Evolutionary conservation across 179 eudicot genomes (phyloP).

Genomic region (Monotropa hypopitys): DNA sequence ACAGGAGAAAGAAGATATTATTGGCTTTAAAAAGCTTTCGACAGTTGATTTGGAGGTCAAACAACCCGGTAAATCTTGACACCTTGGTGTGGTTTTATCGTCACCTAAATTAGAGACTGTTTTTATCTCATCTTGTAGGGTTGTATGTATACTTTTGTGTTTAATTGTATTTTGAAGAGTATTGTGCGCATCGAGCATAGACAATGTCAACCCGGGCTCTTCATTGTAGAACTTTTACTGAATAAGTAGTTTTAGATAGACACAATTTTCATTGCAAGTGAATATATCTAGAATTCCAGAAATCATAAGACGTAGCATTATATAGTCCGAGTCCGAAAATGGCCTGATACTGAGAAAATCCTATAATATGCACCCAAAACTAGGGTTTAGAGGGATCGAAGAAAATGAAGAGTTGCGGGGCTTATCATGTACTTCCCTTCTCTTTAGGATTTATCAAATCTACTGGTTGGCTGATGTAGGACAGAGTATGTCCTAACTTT

Average conservation of each 20-base stretch:
- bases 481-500: too few species aligned
- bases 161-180: neutral
- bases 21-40: slow-evolving; percentile 9
- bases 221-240: too few species aligned
- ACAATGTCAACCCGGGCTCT: too few species aligned
- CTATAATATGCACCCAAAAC: neutral
- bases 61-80: slow-evolving; percentile 20
- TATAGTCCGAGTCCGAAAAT: neutral
- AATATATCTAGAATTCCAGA: neutral
- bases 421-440: too few species aligned
- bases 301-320: neutral
- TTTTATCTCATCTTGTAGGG: neutral
- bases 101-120: neutral
- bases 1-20: slow-evolving; percentile 13
- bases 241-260: neutral
- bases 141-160: neutral
- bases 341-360: neutral
- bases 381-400: neutral
- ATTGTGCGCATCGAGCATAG: neutral
- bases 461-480: too few species aligned
- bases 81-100: neutral
- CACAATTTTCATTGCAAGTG: neutral
- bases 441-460: too few species aligned
- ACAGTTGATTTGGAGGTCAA: slow-evolving; percentile 9
- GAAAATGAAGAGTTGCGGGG: too few species aligned